Conservation (phyloP, 2,329 filamentous ascomycete species). For the Fusarium multiceps region DNA sequence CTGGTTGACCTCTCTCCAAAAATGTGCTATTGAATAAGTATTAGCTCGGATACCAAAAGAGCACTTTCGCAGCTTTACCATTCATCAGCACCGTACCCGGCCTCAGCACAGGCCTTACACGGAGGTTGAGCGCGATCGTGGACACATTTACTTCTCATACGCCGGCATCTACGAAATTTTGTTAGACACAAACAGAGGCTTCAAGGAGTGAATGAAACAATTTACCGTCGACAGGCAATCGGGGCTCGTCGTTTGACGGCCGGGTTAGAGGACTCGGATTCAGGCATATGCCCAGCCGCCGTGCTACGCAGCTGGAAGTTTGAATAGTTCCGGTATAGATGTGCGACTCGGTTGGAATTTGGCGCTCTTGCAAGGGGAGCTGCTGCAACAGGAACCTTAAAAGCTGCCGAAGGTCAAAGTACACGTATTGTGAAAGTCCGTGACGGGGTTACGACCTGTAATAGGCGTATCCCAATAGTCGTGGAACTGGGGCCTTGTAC, state of each 20-base stretch:
- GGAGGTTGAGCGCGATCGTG: conserved; percentile 61
- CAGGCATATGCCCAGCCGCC: conserved; percentile 14
- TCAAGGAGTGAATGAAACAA: conserved; percentile 6
- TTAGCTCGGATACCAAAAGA: conserved; percentile 1
- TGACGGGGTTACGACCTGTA: not conserved
- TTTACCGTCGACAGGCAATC: conserved; percentile 65
- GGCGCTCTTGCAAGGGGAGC: not conserved
- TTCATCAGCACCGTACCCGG: conserved; percentile 60
- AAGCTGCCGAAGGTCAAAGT: conserved; percentile 1
- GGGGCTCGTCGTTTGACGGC: conserved; percentile 61
- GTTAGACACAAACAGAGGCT: conserved; percentile 2
- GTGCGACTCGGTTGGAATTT: not conserved
- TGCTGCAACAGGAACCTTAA: not conserved
- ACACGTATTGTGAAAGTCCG: conserved; percentile 6
- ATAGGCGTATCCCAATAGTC: conserved; percentile 1
- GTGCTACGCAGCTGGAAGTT: not conserved
- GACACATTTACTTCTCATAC: conserved; percentile 67
- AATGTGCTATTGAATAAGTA: conserved; percentile 56
- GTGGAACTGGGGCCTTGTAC: conserved; percentile 21
- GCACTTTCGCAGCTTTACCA: conserved; percentile 55
- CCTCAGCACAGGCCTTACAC: conserved; percentile 63
- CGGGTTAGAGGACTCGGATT: conserved; percentile 24
- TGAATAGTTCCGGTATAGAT: not conserved
- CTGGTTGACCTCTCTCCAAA: conserved; percentile 63
- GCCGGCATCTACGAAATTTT: conserved; percentile 59